These are phyloP conservation scores for Ocimum tenuiflorum DNA, from an alignment of 257 asterid species.

Conservation along the genomic window DNA sequence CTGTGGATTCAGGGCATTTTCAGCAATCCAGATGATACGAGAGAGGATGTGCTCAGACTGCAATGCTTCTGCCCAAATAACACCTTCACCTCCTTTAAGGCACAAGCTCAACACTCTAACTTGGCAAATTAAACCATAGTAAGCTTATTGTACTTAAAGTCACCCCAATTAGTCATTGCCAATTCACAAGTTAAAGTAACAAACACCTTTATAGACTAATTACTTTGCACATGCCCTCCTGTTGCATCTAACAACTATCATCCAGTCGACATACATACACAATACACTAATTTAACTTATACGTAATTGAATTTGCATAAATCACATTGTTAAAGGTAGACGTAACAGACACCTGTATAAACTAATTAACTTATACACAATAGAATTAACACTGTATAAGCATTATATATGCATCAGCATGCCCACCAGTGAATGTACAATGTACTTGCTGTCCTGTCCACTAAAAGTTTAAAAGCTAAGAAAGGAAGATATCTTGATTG, in stretches of 20 bases:
- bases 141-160: slow-evolving; percentile 15
- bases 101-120: slow-evolving; percentile 67
- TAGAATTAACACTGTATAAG: not conserved
- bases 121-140: slow-evolving; percentile 22
- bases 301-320: not conserved
- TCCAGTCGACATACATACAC: not conserved
- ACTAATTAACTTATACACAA: not conserved
- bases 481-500: slow-evolving; percentile 4
- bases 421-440: not conserved
- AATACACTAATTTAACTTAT: not conserved
- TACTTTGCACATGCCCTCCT: not conserved
- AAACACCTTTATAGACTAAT: not conserved
- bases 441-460: not conserved
- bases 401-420: not conserved
- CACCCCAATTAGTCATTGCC: not conserved
- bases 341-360: no score
- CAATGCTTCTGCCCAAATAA: slow-evolving; percentile 63
- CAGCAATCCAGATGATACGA: slow-evolving; percentile 81
- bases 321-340: not conserved
- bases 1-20: slow-evolving; percentile 63
- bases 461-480: not conserved
- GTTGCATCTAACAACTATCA: slow-evolving; percentile 5
- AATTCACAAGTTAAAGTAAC: not conserved
- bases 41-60: slow-evolving; percentile 51
- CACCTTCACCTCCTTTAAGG: slow-evolving; percentile 62